Conservation (phyloP, 2,329 filamentous ascomycete species). For the Colletotrichum filicis region DNA sequence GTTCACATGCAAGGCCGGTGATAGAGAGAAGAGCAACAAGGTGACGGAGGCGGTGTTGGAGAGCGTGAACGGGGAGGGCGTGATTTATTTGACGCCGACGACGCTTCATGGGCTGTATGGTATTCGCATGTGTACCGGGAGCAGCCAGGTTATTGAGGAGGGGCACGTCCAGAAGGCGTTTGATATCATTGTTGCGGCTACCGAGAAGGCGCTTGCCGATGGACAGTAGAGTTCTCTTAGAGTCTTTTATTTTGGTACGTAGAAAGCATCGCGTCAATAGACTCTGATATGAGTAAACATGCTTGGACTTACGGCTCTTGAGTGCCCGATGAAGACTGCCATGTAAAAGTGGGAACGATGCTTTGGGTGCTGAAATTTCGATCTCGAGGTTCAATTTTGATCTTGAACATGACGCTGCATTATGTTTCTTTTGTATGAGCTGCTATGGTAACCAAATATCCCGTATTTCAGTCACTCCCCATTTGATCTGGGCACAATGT, state of each 20-base stretch:
- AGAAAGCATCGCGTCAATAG: not conserved
- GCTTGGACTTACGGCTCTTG: not conserved
- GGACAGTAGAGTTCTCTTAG: slow-evolving; percentile 12
- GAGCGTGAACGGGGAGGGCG: slow-evolving; percentile 75
- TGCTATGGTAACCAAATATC: too few species aligned
- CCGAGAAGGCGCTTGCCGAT: slow-evolving; percentile 63
- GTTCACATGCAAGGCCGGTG: slow-evolving; percentile 63
- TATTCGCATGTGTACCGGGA: slow-evolving; percentile 82
- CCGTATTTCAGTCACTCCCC: too few species aligned
- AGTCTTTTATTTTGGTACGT: not conserved
- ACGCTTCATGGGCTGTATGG: slow-evolving; percentile 79
- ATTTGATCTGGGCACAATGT: too few species aligned
- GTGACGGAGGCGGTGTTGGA: slow-evolving; percentile 83
- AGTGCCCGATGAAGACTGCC: not conserved
- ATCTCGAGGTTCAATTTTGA: too few species aligned
- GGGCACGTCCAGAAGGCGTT: slow-evolving; percentile 79
- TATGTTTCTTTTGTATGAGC: too few species aligned
- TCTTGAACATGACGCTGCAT: too few species aligned
- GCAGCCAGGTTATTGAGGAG: slow-evolving; percentile 75
- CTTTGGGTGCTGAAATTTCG: not conserved
- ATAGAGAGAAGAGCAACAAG: slow-evolving; percentile 67
- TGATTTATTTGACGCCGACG: slow-evolving; percentile 85
- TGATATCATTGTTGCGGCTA: slow-evolving; percentile 73
- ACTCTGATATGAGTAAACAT: not conserved
- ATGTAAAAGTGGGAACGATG: not conserved